phyloP scores from a whole-genome alignment of 129 eudicot species.

The Lactuca saligna region DNA sequence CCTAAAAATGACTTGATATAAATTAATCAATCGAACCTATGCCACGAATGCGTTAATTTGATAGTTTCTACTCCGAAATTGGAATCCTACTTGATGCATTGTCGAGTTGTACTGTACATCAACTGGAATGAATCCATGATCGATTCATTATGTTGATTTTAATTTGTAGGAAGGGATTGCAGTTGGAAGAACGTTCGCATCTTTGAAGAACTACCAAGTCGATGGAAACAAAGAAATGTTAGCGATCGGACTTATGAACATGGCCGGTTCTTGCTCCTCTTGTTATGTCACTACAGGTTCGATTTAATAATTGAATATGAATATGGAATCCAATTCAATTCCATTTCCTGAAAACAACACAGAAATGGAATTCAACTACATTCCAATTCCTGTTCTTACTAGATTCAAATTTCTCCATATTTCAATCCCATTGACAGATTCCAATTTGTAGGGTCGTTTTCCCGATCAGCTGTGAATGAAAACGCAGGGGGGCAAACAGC shows the following conservation, averaged over 20 bases:
- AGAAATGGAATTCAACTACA: too few relatives aligned
- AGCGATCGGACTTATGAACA: constrained; percentile 90
- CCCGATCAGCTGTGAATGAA: constrained; percentile 64
- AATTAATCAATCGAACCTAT: neutral
- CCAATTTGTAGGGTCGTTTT: constrained; percentile 30
- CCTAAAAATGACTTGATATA: neutral
- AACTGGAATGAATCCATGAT: neutral
- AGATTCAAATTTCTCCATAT: neutral
- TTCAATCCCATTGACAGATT: too few relatives aligned
- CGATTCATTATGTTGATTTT: neutral
- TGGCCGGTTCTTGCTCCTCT: constrained; percentile 87
- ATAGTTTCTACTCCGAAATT: neutral
- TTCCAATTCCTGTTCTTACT: neutral
- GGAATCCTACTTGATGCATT: constrained; percentile 5
- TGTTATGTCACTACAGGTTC: constrained; percentile 85
- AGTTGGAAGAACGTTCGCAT: constrained; percentile 85
- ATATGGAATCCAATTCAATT: neutral
- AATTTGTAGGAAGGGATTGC: constrained; percentile 83
- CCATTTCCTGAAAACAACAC: too few relatives aligned
- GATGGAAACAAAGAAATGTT: constrained; percentile 96
- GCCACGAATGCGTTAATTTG: neutral
- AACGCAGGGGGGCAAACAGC: constrained; percentile 71
- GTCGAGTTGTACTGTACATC: neutral
- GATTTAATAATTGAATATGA: neutral
- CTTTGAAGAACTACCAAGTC: constrained; percentile 75